Evolutionary conservation across 306 rosid species (phyloP).

Genomic region (Cyclanthera cordifolia): DNA sequence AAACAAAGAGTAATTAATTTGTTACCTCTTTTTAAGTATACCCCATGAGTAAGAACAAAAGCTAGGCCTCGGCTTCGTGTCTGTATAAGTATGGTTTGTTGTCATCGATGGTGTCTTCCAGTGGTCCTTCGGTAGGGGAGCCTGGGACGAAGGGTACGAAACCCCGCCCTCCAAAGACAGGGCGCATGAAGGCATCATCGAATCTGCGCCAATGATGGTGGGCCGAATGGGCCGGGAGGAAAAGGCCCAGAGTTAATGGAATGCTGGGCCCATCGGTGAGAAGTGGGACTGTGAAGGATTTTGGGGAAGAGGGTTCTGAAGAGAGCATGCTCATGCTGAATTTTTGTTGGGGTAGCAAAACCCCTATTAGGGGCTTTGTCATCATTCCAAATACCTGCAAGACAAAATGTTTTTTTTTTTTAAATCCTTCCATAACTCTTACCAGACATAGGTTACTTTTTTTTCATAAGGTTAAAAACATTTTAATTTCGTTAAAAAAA

Average conservation of each 20-base stretch:
- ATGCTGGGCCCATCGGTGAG: slow-evolving; percentile 31
- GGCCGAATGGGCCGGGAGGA: slow-evolving; percentile 52
- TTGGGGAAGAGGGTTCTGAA: slow-evolving; percentile 58
- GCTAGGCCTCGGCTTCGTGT: background rate
- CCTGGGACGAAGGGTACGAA: slow-evolving; percentile 77
- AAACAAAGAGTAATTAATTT: background rate
- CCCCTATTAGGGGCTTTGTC: slow-evolving; percentile 81
- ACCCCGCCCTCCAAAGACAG: slow-evolving; percentile 86
- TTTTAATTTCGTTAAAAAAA: no score
- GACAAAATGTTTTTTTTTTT: background rate
- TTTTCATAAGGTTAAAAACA: no score
- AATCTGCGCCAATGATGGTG: slow-evolving; percentile 88
- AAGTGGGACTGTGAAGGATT: slow-evolving; percentile 53
- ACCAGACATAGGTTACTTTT: no score
- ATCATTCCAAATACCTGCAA: slow-evolving; percentile 79
- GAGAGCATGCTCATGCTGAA: slow-evolving; percentile 25
- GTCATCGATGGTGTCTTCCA: background rate
- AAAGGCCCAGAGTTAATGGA: slow-evolving; percentile 36
- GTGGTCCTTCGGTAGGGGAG: slow-evolving; percentile 47
- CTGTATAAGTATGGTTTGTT: background rate
- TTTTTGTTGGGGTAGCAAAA: slow-evolving; percentile 62
- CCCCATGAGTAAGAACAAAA: background rate
- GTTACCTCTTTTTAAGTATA: background rate
- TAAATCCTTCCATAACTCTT: no score
- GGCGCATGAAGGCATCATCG: slow-evolving; percentile 80